These are phyloP conservation scores for Mollisia scopiformis DNA, from an alignment of 2,329 filamentous ascomycete species.

Conservation along the genomic window DNA sequence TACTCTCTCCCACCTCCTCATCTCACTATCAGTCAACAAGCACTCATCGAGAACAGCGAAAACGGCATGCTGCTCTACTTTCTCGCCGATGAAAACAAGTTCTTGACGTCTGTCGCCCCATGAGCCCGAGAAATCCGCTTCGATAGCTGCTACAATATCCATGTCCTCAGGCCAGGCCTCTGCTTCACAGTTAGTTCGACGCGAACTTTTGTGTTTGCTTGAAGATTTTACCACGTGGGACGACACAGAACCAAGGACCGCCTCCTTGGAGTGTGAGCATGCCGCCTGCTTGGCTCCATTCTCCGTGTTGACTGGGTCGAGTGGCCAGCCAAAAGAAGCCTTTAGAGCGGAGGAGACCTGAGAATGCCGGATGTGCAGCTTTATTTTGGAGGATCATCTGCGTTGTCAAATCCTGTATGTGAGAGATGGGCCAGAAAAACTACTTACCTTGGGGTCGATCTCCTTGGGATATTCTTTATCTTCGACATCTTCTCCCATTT, in stretches of 20 bases:
- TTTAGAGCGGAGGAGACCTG: slow-evolving; percentile 44
- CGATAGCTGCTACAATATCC: slow-evolving; percentile 11
- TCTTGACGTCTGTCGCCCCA: slow-evolving; percentile 9
- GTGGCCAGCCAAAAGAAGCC: slow-evolving; percentile 49
- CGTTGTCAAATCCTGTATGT: slow-evolving; percentile 31
- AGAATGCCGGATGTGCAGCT: slow-evolving; percentile 40
- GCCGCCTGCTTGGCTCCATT: slow-evolving; percentile 48
- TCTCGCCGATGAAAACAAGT: slow-evolving; percentile 5
- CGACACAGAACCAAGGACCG: slow-evolving; percentile 17
- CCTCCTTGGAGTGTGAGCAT: slow-evolving; percentile 40
- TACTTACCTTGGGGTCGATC: slow-evolving; percentile 4
- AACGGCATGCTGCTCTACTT: background rate
- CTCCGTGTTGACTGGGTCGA: slow-evolving; percentile 43
- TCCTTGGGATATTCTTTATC: slow-evolving; percentile 8
- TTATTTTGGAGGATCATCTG: slow-evolving; percentile 42
- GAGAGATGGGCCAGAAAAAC: slow-evolving; percentile 12
- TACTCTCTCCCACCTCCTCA: slow-evolving; percentile 4
- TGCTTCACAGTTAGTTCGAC: background rate
- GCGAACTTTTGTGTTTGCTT: background rate
- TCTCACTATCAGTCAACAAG: slow-evolving; percentile 4
- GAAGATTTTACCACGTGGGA: slow-evolving; percentile 8
- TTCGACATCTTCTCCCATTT: slow-evolving; percentile 9
- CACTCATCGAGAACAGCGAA: background rate
- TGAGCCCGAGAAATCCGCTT: slow-evolving; percentile 11
- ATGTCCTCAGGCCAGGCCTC: slow-evolving; percentile 10